These are phyloP conservation scores for Bassia scoparia DNA, from an alignment of 148 eudicot genomes.

Conservation along the genomic window DNA sequence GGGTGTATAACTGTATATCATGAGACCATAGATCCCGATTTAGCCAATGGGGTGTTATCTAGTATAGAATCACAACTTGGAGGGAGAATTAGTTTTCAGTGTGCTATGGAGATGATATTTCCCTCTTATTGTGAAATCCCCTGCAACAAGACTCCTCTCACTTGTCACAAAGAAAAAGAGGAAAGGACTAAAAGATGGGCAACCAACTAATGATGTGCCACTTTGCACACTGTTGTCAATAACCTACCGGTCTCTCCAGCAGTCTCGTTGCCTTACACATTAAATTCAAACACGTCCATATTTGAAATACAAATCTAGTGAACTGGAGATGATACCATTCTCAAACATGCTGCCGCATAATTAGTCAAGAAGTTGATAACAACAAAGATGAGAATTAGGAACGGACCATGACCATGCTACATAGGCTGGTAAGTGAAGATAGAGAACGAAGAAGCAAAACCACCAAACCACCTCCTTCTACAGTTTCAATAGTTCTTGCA, in stretches of 20 bases:
- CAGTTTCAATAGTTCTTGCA: conserved; percentile 93
- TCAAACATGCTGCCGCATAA: background rate
- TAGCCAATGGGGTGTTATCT: too few relatives aligned
- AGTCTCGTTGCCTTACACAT: background rate
- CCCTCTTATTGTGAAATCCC: background rate
- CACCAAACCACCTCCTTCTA: conserved; percentile 91
- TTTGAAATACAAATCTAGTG: background rate
- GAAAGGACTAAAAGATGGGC: background rate
- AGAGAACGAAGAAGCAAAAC: conserved; percentile 72
- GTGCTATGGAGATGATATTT: background rate
- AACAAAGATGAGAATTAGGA: background rate
- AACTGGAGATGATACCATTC: background rate
- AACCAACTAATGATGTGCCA: background rate
- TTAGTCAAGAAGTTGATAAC: background rate
- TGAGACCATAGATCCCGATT: background rate
- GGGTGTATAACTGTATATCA: background rate
- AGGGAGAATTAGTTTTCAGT: background rate
- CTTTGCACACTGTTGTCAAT: background rate
- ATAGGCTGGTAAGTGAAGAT: conserved; percentile 76
- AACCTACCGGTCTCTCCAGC: background rate
- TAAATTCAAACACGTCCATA: background rate
- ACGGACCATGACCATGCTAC: conserved; percentile 91
- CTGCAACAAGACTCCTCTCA: background rate
- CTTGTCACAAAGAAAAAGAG: background rate
- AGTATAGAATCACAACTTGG: background rate